Percentiles rank a stretch among this genome's conserved stretches.
Conservation (phyloP, 257 asterid genomes). For the Ophiorrhiza pumila region DNA sequence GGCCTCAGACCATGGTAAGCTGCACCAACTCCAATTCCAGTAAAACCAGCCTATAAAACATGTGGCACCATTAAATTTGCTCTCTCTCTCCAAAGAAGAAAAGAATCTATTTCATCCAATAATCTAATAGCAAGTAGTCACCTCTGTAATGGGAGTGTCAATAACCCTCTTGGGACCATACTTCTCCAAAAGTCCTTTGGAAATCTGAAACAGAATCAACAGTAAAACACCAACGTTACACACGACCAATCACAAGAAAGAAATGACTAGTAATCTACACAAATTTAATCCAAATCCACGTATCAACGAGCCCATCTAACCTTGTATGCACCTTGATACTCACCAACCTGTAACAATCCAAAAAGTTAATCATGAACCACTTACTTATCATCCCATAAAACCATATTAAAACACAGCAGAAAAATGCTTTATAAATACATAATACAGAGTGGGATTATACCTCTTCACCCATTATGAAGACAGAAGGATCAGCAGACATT, state of each 20-base stretch:
- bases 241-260: not conserved
- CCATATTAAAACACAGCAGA: not conserved
- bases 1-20: conserved; percentile 94
- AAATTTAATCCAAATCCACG: conserved; percentile 5
- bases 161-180: conserved; percentile 89
- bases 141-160: conserved; percentile 98
- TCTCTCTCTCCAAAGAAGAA: not conserved
- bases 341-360: conserved; percentile 71
- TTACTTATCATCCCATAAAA: not conserved
- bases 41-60: conserved; percentile 73
- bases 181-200: conserved; percentile 86
- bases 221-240: conserved; percentile 13
- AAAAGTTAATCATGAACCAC: not conserved
- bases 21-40: conserved; percentile 97
- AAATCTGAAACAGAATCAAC: conserved; percentile 40
- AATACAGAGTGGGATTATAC: conserved; percentile 27
- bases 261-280: not conserved
- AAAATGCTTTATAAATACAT: not conserved
- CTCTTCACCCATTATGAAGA: conserved; percentile 96
- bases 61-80: not conserved
- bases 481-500: conserved; percentile 96
- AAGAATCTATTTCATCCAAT: conserved; percentile 7
- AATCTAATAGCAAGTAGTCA: conserved; percentile 28
- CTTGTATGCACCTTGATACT: conserved; percentile 98
- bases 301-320: conserved; percentile 34